Evolutionary conservation across 2,329 filamentous ascomycete genomes (phyloP).

Genomic region (Pestalotiopsis sp.): DNA sequence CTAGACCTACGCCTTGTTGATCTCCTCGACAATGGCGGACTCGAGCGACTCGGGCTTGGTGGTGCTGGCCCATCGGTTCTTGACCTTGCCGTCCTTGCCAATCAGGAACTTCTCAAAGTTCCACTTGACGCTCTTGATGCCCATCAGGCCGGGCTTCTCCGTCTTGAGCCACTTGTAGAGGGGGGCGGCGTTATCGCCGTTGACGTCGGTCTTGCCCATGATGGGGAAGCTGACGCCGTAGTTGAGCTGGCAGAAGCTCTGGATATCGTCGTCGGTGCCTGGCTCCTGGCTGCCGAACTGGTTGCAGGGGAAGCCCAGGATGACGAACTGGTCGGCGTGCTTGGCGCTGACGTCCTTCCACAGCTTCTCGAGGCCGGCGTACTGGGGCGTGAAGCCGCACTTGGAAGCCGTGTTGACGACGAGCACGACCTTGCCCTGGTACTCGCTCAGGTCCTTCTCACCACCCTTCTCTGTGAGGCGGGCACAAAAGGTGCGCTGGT

Average conservation of each 20-base stretch:
- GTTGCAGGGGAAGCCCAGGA: constrained; percentile 98
- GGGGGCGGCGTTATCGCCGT: constrained; percentile 78
- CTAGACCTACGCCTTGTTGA: constrained; percentile 51
- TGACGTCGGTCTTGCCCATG: constrained; percentile 90
- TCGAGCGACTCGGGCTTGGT: constrained; percentile 84
- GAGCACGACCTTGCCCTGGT: constrained; percentile 90
- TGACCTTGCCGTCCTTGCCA: constrained; percentile 81
- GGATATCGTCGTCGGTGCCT: constrained; percentile 77
- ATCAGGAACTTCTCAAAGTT: constrained; percentile 99
- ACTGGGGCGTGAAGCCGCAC: constrained; percentile 98
- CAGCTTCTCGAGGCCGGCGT: constrained; percentile 83
- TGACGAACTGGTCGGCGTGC: constrained; percentile 74
- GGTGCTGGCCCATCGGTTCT: constrained; percentile 81
- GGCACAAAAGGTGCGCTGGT: constrained; percentile 12
- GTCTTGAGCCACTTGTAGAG: constrained; percentile 76
- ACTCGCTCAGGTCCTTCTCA: constrained; percentile 67
- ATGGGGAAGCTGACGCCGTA: constrained; percentile 93
- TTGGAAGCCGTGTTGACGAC: constrained; percentile 98
- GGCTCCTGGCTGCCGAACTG: constrained; percentile 94
- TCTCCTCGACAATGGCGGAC: constrained; percentile 72
- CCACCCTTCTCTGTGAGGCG: constrained; percentile 65
- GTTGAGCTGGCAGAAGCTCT: constrained; percentile 86
- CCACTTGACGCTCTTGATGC: constrained; percentile 94
- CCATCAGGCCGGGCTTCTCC: constrained; percentile 78
- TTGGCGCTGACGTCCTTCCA: constrained; percentile 75